Conservation (phyloP, 2,329 filamentous ascomycete species). For the Ceratocystis albifundus region DNA sequence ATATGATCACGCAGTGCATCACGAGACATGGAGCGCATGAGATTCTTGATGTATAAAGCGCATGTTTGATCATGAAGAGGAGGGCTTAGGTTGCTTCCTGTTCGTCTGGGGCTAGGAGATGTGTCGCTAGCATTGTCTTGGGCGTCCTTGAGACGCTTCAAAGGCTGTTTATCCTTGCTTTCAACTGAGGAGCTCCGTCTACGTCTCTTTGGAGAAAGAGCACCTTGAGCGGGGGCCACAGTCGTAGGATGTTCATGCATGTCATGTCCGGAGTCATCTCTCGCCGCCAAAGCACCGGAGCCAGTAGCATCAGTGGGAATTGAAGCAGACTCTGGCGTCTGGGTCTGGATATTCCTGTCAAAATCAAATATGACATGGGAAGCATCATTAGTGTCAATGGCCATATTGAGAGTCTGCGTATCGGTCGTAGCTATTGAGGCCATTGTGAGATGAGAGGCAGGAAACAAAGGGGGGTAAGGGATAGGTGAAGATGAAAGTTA, state of each 20-base stretch:
- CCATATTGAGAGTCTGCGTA: neutral
- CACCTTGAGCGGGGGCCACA: neutral
- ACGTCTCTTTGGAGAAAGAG: constrained; percentile 16
- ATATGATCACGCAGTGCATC: constrained; percentile 58
- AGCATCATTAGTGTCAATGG: neutral
- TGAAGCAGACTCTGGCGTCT: neutral
- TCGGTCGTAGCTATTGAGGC: neutral
- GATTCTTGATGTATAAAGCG: constrained; percentile 77
- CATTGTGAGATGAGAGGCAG: neutral
- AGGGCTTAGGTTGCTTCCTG: neutral
- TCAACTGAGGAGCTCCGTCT: constrained; percentile 10
- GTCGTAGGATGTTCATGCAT: neutral
- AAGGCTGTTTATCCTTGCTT: neutral
- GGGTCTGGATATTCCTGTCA: neutral
- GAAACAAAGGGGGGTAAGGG: neutral
- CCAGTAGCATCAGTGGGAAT: neutral
- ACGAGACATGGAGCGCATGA: constrained; percentile 75
- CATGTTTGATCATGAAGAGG: constrained; percentile 60
- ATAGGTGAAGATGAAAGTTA: neutral
- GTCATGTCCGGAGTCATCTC: neutral
- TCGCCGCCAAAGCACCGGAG: neutral
- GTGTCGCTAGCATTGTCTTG: constrained; percentile 33
- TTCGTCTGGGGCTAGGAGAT: constrained; percentile 30
- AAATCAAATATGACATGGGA: neutral
- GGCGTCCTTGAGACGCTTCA: constrained; percentile 26